Evolutionary conservation across 441 rosid species (phyloP).

Genomic region (Eutrema salsugineum): DNA sequence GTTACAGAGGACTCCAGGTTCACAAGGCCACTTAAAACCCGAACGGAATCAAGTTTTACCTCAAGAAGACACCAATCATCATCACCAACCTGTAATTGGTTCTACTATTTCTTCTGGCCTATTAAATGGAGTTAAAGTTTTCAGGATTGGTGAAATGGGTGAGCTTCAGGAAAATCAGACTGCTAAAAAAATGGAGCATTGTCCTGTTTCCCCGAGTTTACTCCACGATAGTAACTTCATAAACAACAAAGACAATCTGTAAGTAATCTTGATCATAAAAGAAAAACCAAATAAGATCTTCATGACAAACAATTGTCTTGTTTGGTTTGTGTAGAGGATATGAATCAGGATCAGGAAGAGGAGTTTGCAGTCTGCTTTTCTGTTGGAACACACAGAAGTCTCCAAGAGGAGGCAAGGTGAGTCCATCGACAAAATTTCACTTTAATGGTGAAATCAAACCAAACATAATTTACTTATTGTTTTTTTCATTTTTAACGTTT

Average conservation of each 20-base stretch:
- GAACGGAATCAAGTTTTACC: conserved; percentile 91
- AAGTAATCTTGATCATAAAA: conserved; percentile 36
- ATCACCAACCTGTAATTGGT: conserved; percentile 38
- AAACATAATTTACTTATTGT: neutral
- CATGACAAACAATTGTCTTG: conserved; percentile 12
- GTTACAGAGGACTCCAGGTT: conserved; percentile 69
- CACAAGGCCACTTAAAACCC: conserved; percentile 59
- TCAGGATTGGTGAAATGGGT: conserved; percentile 50
- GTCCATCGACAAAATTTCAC: neutral
- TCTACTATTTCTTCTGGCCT: conserved; percentile 43
- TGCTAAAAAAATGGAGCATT: conserved; percentile 45
- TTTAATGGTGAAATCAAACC: neutral
- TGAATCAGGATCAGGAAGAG: conserved; percentile 70
- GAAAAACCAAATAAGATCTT: neutral
- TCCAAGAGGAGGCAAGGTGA: conserved; percentile 59
- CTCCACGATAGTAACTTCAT: conserved; percentile 57
- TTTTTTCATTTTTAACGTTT: neutral
- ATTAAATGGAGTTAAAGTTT: conserved; percentile 52
- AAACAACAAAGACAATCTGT: conserved; percentile 76
- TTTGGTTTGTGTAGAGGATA: conserved; percentile 52
- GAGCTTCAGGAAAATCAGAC: conserved; percentile 47
- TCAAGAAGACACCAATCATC: conserved; percentile 57
- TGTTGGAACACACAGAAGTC: conserved; percentile 73
- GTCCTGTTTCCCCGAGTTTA: conserved; percentile 78
- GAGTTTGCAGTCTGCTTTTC: conserved; percentile 80